Evolutionary conservation across 148 eudicot species (phyloP), one percentile per base, ranked within the genome.

Genomic region (Euryodendron excelsum): DNA sequence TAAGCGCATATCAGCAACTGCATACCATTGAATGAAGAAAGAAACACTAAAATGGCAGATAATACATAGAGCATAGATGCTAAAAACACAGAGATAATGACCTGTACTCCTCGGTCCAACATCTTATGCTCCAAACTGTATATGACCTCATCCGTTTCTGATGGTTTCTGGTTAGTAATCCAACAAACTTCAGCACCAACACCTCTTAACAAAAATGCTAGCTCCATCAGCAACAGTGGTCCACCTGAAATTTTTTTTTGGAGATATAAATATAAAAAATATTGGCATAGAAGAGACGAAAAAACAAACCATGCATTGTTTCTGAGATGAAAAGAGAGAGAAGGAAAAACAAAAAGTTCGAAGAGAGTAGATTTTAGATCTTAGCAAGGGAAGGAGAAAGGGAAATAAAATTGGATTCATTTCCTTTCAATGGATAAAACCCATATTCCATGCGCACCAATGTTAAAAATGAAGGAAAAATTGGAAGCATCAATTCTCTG

Each of bases 111-210:
- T 61, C 85, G 74, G 31, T 80, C 75, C 72, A 80, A 80, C 88
- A 85, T 85, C 79, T 85, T 85, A 73, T 83, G 83, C 81, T 85
- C 88, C 82, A 85, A 78, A 83, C 83, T 83, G 53, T 85, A 83
- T 68, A 74, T 48, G 28, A 85, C 80, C 48, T 77, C 83, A 69
- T 85, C 86, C 52, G 62, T 39, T 80, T 48, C 84, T n/a, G 78
- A 72, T 69, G 80, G 84, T 62, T 75, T 86, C 80, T 84, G 84
- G 62, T 75, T 69, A 4, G 84, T 85, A 59, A 83, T 77, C 86
- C 81, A 82, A 70, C 71, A 80, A 63, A 85, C 88, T 69, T 85
- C 74, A 69, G 85, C 75, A n/a, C 88, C 88, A 62, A 80, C 85
- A 18, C 88, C 82, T 78, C 88, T 77, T 71, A 85, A 82, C 25